Evolutionary conservation across 805 yeast species (phyloP).

Genomic region (Metschnikowia proteae): DNA sequence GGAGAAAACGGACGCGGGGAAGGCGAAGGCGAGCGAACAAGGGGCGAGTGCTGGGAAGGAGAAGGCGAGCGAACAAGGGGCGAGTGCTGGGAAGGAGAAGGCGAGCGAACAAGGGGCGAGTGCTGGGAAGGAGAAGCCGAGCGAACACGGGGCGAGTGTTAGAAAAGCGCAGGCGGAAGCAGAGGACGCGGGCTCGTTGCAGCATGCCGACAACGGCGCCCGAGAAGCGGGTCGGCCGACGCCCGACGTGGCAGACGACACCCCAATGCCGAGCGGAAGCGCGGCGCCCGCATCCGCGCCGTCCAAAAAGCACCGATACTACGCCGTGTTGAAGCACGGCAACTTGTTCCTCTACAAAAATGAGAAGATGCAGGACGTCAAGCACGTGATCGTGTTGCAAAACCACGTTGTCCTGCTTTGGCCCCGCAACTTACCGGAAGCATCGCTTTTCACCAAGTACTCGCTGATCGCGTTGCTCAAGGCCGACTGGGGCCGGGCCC

Average conservation of each 20-base stretch:
- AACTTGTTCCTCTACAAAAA: conserved; percentile 82
- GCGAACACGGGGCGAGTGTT: neutral
- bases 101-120: too few relatives aligned
- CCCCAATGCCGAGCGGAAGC: neutral
- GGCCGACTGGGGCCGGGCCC: conserved; percentile 32
- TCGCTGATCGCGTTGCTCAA: conserved; percentile 73
- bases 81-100: too few relatives aligned
- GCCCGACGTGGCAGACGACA: neutral
- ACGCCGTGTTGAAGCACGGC: conserved; percentile 78
- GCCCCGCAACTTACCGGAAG: conserved; percentile 78
- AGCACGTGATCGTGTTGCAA: conserved; percentile 74
- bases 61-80: neutral
- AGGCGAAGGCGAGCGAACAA: neutral
- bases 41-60: neutral
- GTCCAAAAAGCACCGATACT: conserved; percentile 54
- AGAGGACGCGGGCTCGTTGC: too few relatives aligned
- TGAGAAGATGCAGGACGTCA: conserved; percentile 58
- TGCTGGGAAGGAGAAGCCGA: too few relatives aligned
- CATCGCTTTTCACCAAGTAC: conserved; percentile 73
- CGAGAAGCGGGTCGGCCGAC: neutral
- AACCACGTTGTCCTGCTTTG: conserved; percentile 72
- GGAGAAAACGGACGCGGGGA: neutral
- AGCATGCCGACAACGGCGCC: too few relatives aligned
- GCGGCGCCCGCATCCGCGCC: neutral
- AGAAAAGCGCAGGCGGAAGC: neutral